Evolutionary conservation across 441 rosid species (phyloP), one percentile per base, ranked within the genome.

Genomic region (Eutrema salsugineum): DNA sequence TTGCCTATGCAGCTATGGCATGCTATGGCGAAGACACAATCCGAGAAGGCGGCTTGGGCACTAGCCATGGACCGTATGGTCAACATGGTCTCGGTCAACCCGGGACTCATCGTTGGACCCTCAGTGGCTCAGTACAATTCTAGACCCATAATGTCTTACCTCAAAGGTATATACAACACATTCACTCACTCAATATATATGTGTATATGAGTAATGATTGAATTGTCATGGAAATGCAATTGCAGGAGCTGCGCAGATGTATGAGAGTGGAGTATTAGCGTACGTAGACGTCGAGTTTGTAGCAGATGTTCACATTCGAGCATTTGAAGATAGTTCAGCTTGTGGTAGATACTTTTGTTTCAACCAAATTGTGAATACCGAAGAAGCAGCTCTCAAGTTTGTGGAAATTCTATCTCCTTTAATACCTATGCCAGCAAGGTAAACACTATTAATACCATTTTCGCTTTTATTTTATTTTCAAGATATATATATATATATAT

Each of bases 11-110:
- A 89, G 97, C 53, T 91, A 28, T 91, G 97, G 96, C 79, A 91
- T 49, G 94, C 96, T 1, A 73, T 88, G 38, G 87, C 94, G 2
- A 89, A 91, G 79, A 91, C 94, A 24, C 84, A 81, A 5, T 83
- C 94, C 0, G 97, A 91, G 65, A 84, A 88, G 72, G 92, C 96
- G 14, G 96, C 92, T 5, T 91, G 97, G 97, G 97, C 91, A 15
- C 66, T 91, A 50, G 94, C 96, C 15, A 90, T 84, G 97, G 97
- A 90, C 53, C 83, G 97, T 1, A 80, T 75, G 82, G 83, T 91
- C 6, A 83, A 85, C 78, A 88, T 91, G 97, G 92, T 91, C 27
- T 88, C 93, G 27, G 75, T 91, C 44, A 91, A 90, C 58, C 87
- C 87, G 1, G 96, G 97, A 6, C 80, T 91, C 42, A 88, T 85